phyloP scores from a whole-genome alignment of 2,329 filamentous ascomycete species.

The Colletotrichum brevisporum region DNA sequence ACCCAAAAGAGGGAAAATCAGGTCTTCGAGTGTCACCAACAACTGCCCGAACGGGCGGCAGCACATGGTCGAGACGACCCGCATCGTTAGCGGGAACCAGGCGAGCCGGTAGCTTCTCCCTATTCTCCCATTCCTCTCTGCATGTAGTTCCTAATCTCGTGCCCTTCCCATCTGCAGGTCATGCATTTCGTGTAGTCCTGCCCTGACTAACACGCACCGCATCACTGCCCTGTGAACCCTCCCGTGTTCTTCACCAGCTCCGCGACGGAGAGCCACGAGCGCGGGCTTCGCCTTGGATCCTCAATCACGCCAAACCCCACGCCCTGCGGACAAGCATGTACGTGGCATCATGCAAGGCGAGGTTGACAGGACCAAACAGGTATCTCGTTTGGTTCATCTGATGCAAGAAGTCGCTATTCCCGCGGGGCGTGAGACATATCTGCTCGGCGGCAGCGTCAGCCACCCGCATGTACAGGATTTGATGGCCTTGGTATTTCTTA shows the following conservation, averaged over 20 bases:
- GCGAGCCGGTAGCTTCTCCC: constrained; percentile 3
- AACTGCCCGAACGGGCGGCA: constrained; percentile 46
- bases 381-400: neutral
- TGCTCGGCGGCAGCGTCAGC: no score
- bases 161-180: neutral
- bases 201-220: constrained; percentile 27
- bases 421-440: neutral
- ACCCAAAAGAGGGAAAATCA: no score
- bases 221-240: constrained; percentile 66
- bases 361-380: neutral
- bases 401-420: neutral
- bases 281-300: no score
- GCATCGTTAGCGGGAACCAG: neutral
- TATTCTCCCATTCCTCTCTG: no score
- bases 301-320: neutral
- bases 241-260: constrained; percentile 79
- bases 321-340: neutral
- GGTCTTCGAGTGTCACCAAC: no score
- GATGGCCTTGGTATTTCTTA: no score
- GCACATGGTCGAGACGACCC: constrained; percentile 59
- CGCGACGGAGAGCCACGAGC: neutral
- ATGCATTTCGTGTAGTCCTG: neutral
- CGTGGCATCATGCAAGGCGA: neutral
- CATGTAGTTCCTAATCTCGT: no score
- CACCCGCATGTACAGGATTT: no score